Base-by-base conservation (phyloP, 2,329 filamentous ascomycete species). In the Xylariaceae sp. region DNA sequence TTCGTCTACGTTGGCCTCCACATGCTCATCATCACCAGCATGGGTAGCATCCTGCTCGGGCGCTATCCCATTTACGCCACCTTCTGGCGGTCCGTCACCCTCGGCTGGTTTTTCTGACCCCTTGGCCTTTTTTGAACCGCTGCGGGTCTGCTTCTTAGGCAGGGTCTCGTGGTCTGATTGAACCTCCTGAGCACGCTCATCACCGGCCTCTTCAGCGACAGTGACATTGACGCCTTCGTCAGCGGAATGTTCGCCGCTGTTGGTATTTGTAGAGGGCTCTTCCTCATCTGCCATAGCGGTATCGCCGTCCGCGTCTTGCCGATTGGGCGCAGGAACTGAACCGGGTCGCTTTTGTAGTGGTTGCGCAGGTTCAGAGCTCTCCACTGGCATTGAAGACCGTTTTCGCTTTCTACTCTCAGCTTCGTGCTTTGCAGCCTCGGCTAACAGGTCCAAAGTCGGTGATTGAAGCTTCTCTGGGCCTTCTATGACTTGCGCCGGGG, bases 1-100 rank as follows among this genome's bases (percentile, higher is more conserved):
- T 58, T 85, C 84, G 60, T 85, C 82, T 52, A 78, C 75, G 64
- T 86, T 84, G 63, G 77, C 75, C 53, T 86, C 82, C 45, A 70
- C 75, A 40, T 76, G 76, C 20, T 83, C 81, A 40, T 86, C 82
- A 23, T 81, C 87, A 45, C 80, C 82, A 23, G 77, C 78, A 20
- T 72, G 71, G 19, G 80, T 74, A 20, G 71, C 69, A 48, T 81
- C 77, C 43, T 77, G 78, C 20, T 75, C 73, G 12, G 63, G 60
- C 10, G 50, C 64, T 16, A 73, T 73, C 18, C 64, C 70, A 48
- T 71, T 72, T 37, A 65, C 64, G 26, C 72, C 72, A 16, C 66
- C 68, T n/a, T 71, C 72, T 5, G 61, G 59, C 41, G 50, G 67
- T 50, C 56, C 59, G 40, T 61, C 59, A 7, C 37, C 43, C 23